Conservation (phyloP, 768 basidiomycete species). For the Polyporus arcularius region DNA sequence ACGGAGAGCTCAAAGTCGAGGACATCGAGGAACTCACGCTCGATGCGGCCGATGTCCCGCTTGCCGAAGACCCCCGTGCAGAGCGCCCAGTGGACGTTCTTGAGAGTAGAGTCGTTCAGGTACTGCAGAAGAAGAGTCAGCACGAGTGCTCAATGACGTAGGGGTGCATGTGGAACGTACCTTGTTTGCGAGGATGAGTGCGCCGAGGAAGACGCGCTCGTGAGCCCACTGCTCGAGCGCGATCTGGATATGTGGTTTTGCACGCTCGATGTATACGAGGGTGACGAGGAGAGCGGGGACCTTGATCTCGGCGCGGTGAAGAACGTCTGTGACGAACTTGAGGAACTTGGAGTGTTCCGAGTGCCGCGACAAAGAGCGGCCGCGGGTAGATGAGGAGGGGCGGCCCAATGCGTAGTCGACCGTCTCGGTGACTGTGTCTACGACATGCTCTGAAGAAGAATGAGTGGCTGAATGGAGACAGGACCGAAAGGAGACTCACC, state of each 20-base stretch:
- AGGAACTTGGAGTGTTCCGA: conserved; percentile 59
- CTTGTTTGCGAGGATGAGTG: conserved; percentile 87
- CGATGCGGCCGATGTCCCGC: conserved; percentile 78
- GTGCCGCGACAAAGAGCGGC: conserved; percentile 47
- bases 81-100: conserved; percentile 90
- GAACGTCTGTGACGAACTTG: conserved; percentile 66
- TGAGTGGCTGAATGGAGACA: not conserved
- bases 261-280: conserved; percentile 76
- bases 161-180: conserved; percentile 39
- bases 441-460: conserved; percentile 58
- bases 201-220: conserved; percentile 88
- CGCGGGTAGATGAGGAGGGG: conserved; percentile 53
- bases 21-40: conserved; percentile 80
- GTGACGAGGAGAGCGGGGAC: conserved; percentile 68
- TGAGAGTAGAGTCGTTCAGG: conserved; percentile 85
- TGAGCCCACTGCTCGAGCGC: conserved; percentile 84
- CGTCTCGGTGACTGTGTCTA: conserved; percentile 68
- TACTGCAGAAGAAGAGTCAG: conserved; percentile 46
- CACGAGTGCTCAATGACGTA: conserved; percentile 4
- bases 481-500: conserved; percentile 45
- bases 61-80: conserved; percentile 83
- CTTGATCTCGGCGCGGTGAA: conserved; percentile 72
- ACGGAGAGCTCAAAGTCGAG: conserved; percentile 74
- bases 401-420: conserved; percentile 79
- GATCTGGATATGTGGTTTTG: conserved; percentile 78